These are phyloP conservation scores for Melaleuca alternifolia DNA, from an alignment of 345 rosid genomes.

Conservation along the genomic window DNA sequence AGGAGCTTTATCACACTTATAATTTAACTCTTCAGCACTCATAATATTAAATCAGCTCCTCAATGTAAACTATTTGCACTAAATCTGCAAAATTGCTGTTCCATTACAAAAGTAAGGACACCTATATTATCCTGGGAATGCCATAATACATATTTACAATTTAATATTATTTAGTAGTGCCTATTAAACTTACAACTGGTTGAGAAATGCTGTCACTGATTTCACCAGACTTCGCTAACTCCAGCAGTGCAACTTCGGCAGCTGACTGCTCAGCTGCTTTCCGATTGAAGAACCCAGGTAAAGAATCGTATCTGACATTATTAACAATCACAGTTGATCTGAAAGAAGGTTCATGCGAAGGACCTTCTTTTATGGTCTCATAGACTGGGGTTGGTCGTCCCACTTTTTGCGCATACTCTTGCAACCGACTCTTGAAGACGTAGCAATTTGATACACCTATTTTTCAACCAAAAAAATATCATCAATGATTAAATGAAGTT, in stretches of 20 bases:
- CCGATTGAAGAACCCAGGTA: slow-evolving; percentile 82
- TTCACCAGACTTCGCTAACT: slow-evolving; percentile 53
- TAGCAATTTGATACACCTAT: slow-evolving; percentile 78
- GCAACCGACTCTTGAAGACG: slow-evolving; percentile 75
- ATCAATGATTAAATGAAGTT: background rate
- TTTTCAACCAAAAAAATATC: background rate
- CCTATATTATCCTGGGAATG: background rate
- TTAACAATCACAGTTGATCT: slow-evolving; percentile 58
- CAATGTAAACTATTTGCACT: background rate
- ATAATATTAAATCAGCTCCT: background rate
- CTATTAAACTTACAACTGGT: slow-evolving; percentile 57
- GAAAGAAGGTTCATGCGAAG: slow-evolving; percentile 70
- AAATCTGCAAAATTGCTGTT: background rate
- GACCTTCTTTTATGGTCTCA: slow-evolving; percentile 82
- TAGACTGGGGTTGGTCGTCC: slow-evolving; percentile 68
- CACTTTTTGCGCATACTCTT: slow-evolving; percentile 73
- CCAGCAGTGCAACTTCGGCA: slow-evolving; percentile 80
- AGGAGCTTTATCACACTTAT: background rate
- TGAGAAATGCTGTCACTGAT: slow-evolving; percentile 38
- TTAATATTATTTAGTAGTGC: background rate
- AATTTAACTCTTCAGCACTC: background rate
- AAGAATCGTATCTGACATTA: slow-evolving; percentile 55
- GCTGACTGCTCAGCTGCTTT: slow-evolving; percentile 98
- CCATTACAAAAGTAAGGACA: background rate
- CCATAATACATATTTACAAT: background rate